Conservation (phyloP, 352 stramenopile genomes). For the Plasmopara muralis region DNA sequence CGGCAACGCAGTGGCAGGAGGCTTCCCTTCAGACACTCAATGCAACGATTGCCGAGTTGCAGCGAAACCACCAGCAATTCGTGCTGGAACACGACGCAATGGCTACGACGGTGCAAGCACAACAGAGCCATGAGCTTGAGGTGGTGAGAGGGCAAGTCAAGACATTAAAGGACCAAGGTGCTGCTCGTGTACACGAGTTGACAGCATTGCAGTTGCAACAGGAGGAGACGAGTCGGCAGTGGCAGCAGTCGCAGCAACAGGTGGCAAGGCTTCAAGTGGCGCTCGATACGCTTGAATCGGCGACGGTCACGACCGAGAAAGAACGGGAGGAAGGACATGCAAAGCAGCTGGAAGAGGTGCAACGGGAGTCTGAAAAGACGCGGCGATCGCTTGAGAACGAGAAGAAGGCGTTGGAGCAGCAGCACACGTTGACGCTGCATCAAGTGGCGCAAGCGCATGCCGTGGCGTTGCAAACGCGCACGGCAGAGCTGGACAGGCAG, state of each 20-base stretch:
- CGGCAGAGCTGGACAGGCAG: constrained; percentile 15
- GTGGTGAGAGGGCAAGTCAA: constrained; percentile 15
- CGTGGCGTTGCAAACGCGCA: constrained; percentile 9
- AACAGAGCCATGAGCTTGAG: constrained; percentile 12
- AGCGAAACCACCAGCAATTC: constrained; percentile 18
- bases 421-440: constrained; percentile 12
- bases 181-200: constrained; percentile 9
- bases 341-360: constrained; percentile 33
- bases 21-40: constrained; percentile 14
- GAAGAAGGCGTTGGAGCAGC: constrained; percentile 17
- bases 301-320: constrained; percentile 28
- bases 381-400: constrained; percentile 15
- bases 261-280: constrained; percentile 18
- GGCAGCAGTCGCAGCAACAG: constrained; percentile 25
- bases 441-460: constrained; percentile 18
- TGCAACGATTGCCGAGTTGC: constrained; percentile 22
- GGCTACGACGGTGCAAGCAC: constrained; percentile 12
- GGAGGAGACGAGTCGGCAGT: constrained; percentile 6
- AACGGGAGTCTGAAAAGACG: constrained; percentile 20
- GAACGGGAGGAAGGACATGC: constrained; percentile 36
- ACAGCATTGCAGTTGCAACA: constrained; percentile 20
- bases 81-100: constrained; percentile 14
- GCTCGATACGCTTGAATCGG: constrained; percentile 27
- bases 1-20: constrained; percentile 12
- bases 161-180: constrained; percentile 18